Evolutionary conservation across 169 alveolate species (phyloP).

Genomic region (Fabrea salina): DNA sequence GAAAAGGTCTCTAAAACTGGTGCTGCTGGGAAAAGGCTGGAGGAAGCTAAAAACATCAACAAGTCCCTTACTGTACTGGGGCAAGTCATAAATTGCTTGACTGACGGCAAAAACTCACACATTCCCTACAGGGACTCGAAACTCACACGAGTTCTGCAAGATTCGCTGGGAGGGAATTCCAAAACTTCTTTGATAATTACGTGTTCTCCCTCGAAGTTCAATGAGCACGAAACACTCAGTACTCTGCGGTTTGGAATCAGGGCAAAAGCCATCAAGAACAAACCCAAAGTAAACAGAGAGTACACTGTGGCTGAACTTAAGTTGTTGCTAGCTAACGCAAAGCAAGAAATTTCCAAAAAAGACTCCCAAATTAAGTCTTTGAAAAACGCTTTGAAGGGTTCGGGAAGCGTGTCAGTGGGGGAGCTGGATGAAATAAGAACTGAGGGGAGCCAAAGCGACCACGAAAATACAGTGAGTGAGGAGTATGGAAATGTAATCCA

Average conservation of each 20-base stretch:
- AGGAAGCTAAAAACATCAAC: slow-evolving; percentile 82
- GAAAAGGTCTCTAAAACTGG: slow-evolving; percentile 72
- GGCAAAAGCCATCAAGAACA: slow-evolving; percentile 85
- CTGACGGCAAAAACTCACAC: slow-evolving; percentile 75
- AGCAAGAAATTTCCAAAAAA: slow-evolving; percentile 45
- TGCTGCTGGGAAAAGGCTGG: slow-evolving; percentile 75
- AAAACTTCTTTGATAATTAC: slow-evolving; percentile 83
- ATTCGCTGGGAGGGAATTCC: slow-evolving; percentile 88
- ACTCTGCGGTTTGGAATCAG: slow-evolving; percentile 87
- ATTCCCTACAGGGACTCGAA: slow-evolving; percentile 87
- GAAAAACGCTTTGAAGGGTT: slow-evolving; percentile 27
- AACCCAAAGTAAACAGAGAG: slow-evolving; percentile 84
- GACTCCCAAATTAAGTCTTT: slow-evolving; percentile 42
- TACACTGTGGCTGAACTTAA: slow-evolving; percentile 74
- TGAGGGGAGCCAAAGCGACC: neutral
- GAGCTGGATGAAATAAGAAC: neutral
- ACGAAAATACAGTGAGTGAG: neutral
- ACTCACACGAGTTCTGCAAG: slow-evolving; percentile 81
- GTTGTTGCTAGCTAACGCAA: slow-evolving; percentile 55
- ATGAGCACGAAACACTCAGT: slow-evolving; percentile 82
- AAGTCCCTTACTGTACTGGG: slow-evolving; percentile 79
- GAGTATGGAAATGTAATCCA: neutral
- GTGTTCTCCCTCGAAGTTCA: slow-evolving; percentile 78
- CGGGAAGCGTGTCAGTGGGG: neutral
- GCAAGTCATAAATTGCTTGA: slow-evolving; percentile 75